A percentile compares a stretch with the other conserved stretches of the same genome.
Conservation (phyloP, 495 filamentous ascomycete genomes). For the Aspergillus ostianus region DNA sequence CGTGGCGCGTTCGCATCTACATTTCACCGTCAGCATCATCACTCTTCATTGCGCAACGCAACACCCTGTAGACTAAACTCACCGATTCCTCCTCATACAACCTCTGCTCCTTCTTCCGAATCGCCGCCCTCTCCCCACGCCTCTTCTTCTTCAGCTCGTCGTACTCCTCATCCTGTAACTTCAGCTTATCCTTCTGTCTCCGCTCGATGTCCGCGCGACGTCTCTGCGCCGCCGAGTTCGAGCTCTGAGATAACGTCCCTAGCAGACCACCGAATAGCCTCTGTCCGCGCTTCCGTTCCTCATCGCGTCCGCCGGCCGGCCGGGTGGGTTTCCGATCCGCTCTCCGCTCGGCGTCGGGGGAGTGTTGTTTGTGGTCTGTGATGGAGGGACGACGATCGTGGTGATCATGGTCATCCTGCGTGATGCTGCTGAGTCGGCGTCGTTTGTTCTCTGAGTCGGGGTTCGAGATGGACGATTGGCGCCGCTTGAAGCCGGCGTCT, state of each 20-base stretch:
- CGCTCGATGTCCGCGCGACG: slow-evolving; percentile 86
- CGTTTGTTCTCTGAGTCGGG: slow-evolving; percentile 55
- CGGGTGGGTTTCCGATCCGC: slow-evolving; percentile 47
- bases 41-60: neutral
- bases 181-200: slow-evolving; percentile 80
- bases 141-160: slow-evolving; percentile 66
- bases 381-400: slow-evolving; percentile 9
- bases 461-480: slow-evolving; percentile 56
- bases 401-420: neutral
- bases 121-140: slow-evolving; percentile 56
- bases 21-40: neutral
- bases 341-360: slow-evolving; percentile 26
- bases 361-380: slow-evolving; percentile 12
- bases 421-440: slow-evolving; percentile 42
- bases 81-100: slow-evolving; percentile 79
- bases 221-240: slow-evolving; percentile 64
- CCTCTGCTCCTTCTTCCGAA: slow-evolving; percentile 67
- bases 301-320: slow-evolving; percentile 44
- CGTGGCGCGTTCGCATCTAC: slow-evolving; percentile 79
- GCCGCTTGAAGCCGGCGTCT: slow-evolving; percentile 48
- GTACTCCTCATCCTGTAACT: slow-evolving; percentile 67
- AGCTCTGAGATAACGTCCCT: slow-evolving; percentile 81
- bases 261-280: slow-evolving; percentile 87
- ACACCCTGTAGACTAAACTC: slow-evolving; percentile 29
- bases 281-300: slow-evolving; percentile 85